These are phyloP conservation scores for Solanum piurae DNA, from an alignment of 257 asterid species.

Conservation along the genomic window DNA sequence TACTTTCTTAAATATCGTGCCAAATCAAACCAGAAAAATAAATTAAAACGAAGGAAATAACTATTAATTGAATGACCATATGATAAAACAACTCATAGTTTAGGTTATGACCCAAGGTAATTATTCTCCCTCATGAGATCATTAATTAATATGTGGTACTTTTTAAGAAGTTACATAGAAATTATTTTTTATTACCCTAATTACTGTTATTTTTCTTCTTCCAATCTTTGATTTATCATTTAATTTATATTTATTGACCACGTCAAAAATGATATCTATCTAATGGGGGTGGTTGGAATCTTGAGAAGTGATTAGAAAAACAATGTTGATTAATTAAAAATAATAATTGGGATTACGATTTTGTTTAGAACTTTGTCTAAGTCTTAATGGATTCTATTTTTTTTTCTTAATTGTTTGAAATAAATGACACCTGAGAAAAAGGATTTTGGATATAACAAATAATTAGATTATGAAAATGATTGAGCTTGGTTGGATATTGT, in stretches of 20 bases:
- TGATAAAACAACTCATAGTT: background rate
- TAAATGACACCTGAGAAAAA: background rate
- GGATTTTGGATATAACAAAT: background rate
- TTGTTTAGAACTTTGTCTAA: background rate
- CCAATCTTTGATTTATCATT: background rate
- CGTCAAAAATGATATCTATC: background rate
- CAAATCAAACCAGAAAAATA: background rate
- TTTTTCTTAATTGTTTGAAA: background rate
- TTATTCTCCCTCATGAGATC: background rate
- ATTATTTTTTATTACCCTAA: background rate
- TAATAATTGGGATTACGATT: background rate
- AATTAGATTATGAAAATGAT: background rate
- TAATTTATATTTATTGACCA: background rate
- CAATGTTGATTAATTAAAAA: background rate
- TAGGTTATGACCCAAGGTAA: background rate
- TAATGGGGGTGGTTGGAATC: background rate
- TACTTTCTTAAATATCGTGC: no score
- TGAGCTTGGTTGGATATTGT: background rate
- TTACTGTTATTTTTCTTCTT: background rate
- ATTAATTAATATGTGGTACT: background rate
- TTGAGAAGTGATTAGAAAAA: background rate
- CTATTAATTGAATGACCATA: background rate
- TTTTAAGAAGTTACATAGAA: background rate
- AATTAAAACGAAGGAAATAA: background rate
- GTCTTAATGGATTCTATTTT: background rate